Conservation (phyloP, 2,329 filamentous ascomycete species). For the Aspergillus awamori region DNA sequence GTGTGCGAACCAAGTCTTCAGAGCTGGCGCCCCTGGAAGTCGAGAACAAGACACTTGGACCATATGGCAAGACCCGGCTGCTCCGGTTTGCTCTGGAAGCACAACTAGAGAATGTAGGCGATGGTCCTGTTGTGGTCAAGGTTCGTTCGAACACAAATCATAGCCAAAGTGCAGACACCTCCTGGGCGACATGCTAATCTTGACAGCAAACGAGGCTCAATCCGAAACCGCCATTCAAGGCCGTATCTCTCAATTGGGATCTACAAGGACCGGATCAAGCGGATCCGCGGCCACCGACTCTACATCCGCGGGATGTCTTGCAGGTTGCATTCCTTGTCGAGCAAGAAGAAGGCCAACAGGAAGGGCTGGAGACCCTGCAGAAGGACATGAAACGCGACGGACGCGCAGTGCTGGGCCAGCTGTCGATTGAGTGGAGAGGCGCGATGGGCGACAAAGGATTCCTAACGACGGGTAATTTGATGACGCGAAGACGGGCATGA, state of each 20-base stretch:
- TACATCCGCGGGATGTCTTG: slow-evolving; percentile 65
- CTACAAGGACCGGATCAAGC: slow-evolving; percentile 37
- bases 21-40: slow-evolving; percentile 55
- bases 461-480: slow-evolving; percentile 80
- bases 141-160: slow-evolving; percentile 38
- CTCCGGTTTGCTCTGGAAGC: slow-evolving; percentile 79
- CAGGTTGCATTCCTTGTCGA: slow-evolving; percentile 67
- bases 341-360: slow-evolving; percentile 53
- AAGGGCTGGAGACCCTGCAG: slow-evolving; percentile 54
- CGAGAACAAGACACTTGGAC: slow-evolving; percentile 49
- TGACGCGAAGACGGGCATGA: slow-evolving; percentile 47
- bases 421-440: slow-evolving; percentile 85
- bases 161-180: background rate
- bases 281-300: slow-evolving; percentile 46
- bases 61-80: slow-evolving; percentile 46
- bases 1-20: slow-evolving; percentile 86
- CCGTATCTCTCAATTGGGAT: slow-evolving; percentile 60
- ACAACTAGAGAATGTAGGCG: slow-evolving; percentile 92
- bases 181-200: slow-evolving; percentile 9
- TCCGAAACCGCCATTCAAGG: slow-evolving; percentile 57
- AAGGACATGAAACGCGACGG: slow-evolving; percentile 54
- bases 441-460: slow-evolving; percentile 88
- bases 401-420: slow-evolving; percentile 71
- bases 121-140: slow-evolving; percentile 79
- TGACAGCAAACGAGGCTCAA: slow-evolving; percentile 51